Conservation (phyloP, 2,329 filamentous ascomycete genomes). For the Xenosphaeropsis pyriputrescens region DNA sequence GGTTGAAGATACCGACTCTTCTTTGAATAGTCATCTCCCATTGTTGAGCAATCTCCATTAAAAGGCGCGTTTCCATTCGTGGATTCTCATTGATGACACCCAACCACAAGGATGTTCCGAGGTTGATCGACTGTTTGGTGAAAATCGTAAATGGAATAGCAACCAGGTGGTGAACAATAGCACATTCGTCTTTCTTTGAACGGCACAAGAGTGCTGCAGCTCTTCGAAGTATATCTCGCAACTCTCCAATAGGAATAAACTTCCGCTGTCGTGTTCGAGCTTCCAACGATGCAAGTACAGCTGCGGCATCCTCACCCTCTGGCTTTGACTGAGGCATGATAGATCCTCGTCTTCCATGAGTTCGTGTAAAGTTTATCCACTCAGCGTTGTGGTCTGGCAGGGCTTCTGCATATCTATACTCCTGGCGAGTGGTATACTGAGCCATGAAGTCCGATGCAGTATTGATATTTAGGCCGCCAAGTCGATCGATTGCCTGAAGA, state of each 20-base stretch:
- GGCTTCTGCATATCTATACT: constrained; percentile 78
- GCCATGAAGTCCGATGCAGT: constrained; percentile 92
- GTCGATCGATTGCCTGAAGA: constrained; percentile 64
- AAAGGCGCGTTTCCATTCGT: constrained; percentile 68
- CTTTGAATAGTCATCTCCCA: constrained; percentile 78
- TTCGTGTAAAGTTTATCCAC: constrained; percentile 44
- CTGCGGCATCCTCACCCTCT: constrained; percentile 43
- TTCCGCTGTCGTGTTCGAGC: constrained; percentile 54
- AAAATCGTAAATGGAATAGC: constrained; percentile 87
- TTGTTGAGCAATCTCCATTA: constrained; percentile 76
- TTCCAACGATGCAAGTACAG: constrained; percentile 59
- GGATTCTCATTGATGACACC: constrained; percentile 96
- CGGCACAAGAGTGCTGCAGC: constrained; percentile 80
- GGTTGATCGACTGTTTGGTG: constrained; percentile 87
- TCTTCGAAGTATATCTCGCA: constrained; percentile 69
- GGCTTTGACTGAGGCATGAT: constrained; percentile 29
- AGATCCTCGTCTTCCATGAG: constrained; percentile 29
- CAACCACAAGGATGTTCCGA: constrained; percentile 91
- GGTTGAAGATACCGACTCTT: constrained; percentile 69
- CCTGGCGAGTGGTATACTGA: constrained; percentile 92
- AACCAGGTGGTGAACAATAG: constrained; percentile 76
- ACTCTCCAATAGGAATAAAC: constrained; percentile 54
- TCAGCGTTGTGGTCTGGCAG: constrained; percentile 54
- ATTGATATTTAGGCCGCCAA: constrained; percentile 65
- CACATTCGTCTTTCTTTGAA: constrained; percentile 57